Evolutionary conservation across 495 filamentous ascomycete species (phyloP), one percentile per base, ranked within the genome.

Genomic region (Hypomontagnella submonticulosa): DNA sequence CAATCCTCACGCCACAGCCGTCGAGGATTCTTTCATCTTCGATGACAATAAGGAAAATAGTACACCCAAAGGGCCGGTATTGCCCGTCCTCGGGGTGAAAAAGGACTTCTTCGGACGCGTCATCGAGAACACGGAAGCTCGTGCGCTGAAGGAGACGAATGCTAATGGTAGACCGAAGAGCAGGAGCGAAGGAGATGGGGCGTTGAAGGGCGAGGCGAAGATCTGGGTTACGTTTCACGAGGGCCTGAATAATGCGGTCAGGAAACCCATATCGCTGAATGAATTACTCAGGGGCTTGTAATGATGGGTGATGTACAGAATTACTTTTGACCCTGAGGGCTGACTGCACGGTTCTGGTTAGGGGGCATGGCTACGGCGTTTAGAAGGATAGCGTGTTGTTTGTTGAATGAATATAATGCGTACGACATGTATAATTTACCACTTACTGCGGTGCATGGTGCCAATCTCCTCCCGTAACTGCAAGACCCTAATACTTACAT

Each of bases 161-260:
- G 75, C 71, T n/a, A 77, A 77, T 62, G 60, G 66, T 70, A 74
- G 63, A 32, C 75, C 70, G 36, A 74, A 72, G 65, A 77, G 44
- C 63, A 74, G 58, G 69, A 71, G 43, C 73, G 61, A 68, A 71
- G 57, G 69, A 7, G 67, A 69, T 15, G 76, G 65, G 3, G 76
- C 78, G 43, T 67, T 78, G 7, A 79, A 76, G 20, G 70, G 76
- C 42, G 85, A 85, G 43, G 79, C 77, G 16, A 89, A 87, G 71
- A 89, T 96, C 9, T 99, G 95, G 94, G 88, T 97, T 18, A 97
- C 88, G 61, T 99, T 90, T 73, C 89, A 97, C 71, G 95, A 98
- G 77, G 95, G 95, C n/a, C 89, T 92, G 73, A 95, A 91, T 66
- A 98, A 98, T 79, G 95, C 95, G 8, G 95, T 99, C 41, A 85